phyloP scores from a whole-genome alignment of 2,329 filamentous ascomycete species.

The Colletotrichum sp. region DNA sequence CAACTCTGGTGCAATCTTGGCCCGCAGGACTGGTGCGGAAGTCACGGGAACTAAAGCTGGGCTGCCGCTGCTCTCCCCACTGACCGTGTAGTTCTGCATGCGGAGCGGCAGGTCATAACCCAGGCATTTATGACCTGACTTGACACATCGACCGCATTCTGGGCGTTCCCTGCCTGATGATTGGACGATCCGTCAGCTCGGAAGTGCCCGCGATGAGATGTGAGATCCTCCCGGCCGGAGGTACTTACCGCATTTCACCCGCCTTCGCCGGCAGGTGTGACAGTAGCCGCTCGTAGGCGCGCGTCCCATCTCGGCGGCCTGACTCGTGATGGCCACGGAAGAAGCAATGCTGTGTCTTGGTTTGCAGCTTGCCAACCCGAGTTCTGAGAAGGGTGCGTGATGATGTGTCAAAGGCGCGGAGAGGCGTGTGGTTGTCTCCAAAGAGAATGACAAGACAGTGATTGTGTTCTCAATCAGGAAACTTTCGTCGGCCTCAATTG shows the following conservation, averaged over 20 bases:
- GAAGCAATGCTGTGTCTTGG: not conserved
- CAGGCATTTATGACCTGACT: conserved; percentile 2
- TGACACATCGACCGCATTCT: not conserved
- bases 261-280: conserved; percentile 1
- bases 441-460: not conserved
- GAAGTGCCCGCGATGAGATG: not conserved
- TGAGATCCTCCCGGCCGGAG: not conserved
- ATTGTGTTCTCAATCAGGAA: not conserved
- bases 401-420: not conserved
- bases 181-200: not conserved
- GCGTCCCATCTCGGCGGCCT: not conserved
- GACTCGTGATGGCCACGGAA: not conserved
- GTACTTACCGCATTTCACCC: conserved; percentile 4
- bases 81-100: conserved; percentile 1
- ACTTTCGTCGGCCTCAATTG: not conserved
- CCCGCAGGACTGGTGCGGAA: not conserved
- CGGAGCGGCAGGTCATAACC: not conserved
- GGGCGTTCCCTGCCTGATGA: not conserved
- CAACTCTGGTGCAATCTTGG: not conserved
- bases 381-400: not conserved
- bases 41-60: not conserved
- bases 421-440: not conserved
- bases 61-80: not conserved
- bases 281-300: conserved; percentile 8
- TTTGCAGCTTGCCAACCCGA: not conserved